Conservation (phyloP, 1,139 yeast genomes). For the Candida sanyaensis region DNA sequence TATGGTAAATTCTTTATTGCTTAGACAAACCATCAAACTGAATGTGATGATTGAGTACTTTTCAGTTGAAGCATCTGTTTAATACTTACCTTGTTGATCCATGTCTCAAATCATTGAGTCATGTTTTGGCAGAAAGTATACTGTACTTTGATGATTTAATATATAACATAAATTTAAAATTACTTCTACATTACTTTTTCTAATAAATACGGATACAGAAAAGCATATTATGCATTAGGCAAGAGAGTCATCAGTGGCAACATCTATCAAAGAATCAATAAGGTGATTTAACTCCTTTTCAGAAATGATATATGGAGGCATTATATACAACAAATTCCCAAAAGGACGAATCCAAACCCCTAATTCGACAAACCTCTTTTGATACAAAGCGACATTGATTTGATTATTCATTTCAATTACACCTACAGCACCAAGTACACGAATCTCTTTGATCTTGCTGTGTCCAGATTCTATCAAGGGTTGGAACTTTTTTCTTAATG, state of each 20-base stretch:
- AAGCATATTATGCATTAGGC: not conserved
- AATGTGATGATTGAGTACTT: too few relatives aligned
- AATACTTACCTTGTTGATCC: too few relatives aligned
- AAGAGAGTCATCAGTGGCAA: not conserved
- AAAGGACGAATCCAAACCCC: conserved; percentile 3
- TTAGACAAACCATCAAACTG: too few relatives aligned
- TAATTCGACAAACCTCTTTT: conserved; percentile 1
- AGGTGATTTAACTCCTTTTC: not conserved
- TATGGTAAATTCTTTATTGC: too few relatives aligned
- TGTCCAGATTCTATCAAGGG: not conserved
- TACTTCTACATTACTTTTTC: too few relatives aligned
- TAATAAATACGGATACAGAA: too few relatives aligned
- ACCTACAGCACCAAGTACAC: conserved; percentile 3
- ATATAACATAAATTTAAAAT: too few relatives aligned
- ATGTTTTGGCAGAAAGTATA: too few relatives aligned
- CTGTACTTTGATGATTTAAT: too few relatives aligned
- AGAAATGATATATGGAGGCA: not conserved
- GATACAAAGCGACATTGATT: not conserved
- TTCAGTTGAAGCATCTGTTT: too few relatives aligned
- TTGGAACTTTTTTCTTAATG: not conserved
- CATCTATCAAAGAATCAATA: not conserved
- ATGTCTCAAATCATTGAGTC: too few relatives aligned
- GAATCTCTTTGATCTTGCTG: conserved; percentile 1
- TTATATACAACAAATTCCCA: not conserved
- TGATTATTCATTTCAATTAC: conserved; percentile 2